Conservation (phyloP, 169 alveolate genomes). For the Cryptosporidium ubiquitum region DNA sequence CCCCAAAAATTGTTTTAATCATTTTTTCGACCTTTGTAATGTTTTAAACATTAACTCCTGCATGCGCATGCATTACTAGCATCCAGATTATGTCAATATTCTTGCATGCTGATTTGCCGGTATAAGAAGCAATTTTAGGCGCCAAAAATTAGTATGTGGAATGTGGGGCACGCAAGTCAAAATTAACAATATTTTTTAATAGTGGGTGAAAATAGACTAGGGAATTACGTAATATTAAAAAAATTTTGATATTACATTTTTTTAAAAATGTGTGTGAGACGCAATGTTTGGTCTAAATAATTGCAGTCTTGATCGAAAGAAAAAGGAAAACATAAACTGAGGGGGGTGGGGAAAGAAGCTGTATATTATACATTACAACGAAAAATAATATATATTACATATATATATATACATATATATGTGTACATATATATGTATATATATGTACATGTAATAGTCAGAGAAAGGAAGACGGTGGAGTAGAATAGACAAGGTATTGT, state of each 20-base stretch:
- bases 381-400: background rate
- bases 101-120: background rate
- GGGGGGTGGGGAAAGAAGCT: conserved; percentile 16
- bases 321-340: background rate
- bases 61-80: background rate
- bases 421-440: background rate
- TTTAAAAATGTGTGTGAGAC: conserved; percentile 56
- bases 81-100: background rate
- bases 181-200: background rate
- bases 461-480: conserved; percentile 9
- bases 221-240: conserved; percentile 4
- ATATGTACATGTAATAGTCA: background rate
- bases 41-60: background rate
- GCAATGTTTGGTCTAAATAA: conserved; percentile 49
- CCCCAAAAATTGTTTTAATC: background rate
- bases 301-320: conserved; percentile 15
- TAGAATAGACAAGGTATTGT: background rate
- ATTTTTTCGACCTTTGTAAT: background rate
- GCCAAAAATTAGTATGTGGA: background rate
- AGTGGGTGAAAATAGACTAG: conserved; percentile 37
- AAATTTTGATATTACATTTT: background rate
- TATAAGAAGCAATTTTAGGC: background rate
- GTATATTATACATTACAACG: background rate
- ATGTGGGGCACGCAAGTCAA: background rate
- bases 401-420: background rate